Percentiles rank a stretch among this genome's conserved stretches.
Conservation (phyloP, 1,284 basidiomycete genomes). For the Malassezia vespertilionis region DNA sequence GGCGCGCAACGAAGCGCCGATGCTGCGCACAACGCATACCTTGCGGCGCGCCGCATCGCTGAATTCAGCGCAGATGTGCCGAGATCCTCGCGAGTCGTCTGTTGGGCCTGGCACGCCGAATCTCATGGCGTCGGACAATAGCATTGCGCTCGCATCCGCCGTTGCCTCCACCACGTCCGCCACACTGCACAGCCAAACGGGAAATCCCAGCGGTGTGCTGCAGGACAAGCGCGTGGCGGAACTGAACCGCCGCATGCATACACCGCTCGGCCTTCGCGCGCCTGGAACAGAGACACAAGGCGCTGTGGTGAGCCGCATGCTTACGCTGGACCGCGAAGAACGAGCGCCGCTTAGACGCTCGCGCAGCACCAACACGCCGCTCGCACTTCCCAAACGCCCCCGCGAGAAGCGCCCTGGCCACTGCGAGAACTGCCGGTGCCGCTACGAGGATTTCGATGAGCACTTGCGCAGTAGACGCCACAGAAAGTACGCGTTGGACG, state of each 20-base stretch:
- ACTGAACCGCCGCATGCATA: slow-evolving; percentile 31
- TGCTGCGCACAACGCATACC: slow-evolving; percentile 17
- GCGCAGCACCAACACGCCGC: slow-evolving; percentile 20
- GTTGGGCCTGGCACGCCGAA: slow-evolving; percentile 20
- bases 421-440: slow-evolving; percentile 87
- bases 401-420: slow-evolving; percentile 83
- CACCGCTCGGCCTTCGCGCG: slow-evolving; percentile 15
- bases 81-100: slow-evolving; percentile 7
- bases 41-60: slow-evolving; percentile 67
- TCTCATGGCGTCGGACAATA: slow-evolving; percentile 55
- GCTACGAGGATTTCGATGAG: slow-evolving; percentile 84
- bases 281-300: slow-evolving; percentile 18
- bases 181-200: slow-evolving; percentile 18
- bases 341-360: slow-evolving; percentile 6
- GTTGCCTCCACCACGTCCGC: slow-evolving; percentile 71
- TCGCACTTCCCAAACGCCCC: slow-evolving; percentile 1
- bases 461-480: slow-evolving; percentile 70
- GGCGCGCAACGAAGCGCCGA: slow-evolving; percentile 11
- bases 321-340: slow-evolving; percentile 21
- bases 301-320: slow-evolving; percentile 32
- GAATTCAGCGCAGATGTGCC: slow-evolving; percentile 46
- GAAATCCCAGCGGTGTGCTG: slow-evolving; percentile 15
- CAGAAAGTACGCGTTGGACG: slow-evolving; percentile 70
- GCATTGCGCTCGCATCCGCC: slow-evolving; percentile 78
- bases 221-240: slow-evolving; percentile 32